Conservation (phyloP, 2,329 filamentous ascomycete species). For the Diaporthe vaccinii region DNA sequence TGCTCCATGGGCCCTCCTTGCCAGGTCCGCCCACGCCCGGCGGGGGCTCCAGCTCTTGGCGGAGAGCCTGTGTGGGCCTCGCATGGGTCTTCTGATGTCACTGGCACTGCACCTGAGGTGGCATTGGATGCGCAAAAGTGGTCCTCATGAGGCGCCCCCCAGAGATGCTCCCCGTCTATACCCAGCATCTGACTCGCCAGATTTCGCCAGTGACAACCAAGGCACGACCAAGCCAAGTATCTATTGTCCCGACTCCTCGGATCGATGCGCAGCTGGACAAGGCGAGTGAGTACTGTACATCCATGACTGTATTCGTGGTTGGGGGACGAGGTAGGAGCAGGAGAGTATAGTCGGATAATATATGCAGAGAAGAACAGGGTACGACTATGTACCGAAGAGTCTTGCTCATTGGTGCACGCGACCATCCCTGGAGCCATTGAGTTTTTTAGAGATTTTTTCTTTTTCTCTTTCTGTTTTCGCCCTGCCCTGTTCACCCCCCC, state of each 20-base stretch:
- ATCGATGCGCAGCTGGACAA: slow-evolving; percentile 1
- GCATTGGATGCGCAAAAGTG: slow-evolving; percentile 18
- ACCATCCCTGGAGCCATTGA: slow-evolving; percentile 7
- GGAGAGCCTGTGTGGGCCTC: slow-evolving; percentile 10
- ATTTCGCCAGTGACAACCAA: neutral
- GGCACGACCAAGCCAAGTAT: neutral
- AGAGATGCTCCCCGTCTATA: slow-evolving; percentile 12
- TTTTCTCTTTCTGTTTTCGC: neutral
- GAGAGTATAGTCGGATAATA: neutral
- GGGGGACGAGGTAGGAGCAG: neutral
- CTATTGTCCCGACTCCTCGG: slow-evolving; percentile 2
- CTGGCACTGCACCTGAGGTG: slow-evolving; percentile 15
- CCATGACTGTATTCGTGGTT: neutral
- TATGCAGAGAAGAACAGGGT: neutral
- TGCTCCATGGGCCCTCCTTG: slow-evolving; percentile 23
- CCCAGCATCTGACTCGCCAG: slow-evolving; percentile 26
- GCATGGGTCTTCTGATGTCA: slow-evolving; percentile 23
- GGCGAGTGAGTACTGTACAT: slow-evolving; percentile 3
- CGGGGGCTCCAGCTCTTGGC: slow-evolving; percentile 30
- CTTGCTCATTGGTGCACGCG: slow-evolving; percentile 1
- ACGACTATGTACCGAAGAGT: neutral
- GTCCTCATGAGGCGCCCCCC: slow-evolving; percentile 6
- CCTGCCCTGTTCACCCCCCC: neutral
- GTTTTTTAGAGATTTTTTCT: neutral
- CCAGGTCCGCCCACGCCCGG: neutral